Base-by-base conservation (phyloP, 768 basidiomycete genomes). In the Suillus placidus region DNA sequence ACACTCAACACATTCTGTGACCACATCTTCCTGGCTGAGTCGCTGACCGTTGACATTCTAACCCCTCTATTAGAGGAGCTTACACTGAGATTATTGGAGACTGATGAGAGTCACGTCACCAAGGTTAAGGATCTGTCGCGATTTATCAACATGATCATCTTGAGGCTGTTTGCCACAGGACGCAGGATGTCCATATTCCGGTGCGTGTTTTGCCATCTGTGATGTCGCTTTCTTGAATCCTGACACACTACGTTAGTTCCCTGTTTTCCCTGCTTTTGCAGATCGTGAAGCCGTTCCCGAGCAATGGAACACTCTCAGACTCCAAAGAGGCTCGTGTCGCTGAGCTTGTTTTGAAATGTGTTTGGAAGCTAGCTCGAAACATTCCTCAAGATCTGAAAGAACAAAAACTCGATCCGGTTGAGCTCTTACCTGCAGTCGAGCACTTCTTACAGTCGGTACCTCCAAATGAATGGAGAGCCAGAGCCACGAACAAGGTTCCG, bases 131-230 rank as follows among this genome's bases (percentile, higher is more conserved):
- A 99, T 74, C 74, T 99, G 65, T 95, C 95, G 6, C 88, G 93
- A 60, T 99, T 97, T 77, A 96, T 99, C 79, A 99, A 99, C 77
- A 96, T 98, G 93, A 95, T 99, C 65, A 91, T 99, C 67, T 81
- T 99, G 64, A 90, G 96, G 38, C 76, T 97, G 63, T 97, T 99
- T 80, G 92, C 94, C 40, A 95, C 94, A 12, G 91, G 92, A 18
- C 84, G 94, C 68, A 85, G 92, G 64, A 95, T 95, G 85, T 90
- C 94, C 0, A 90, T 96, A 63, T 97, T 97, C 80, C 85, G 93
- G 95, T 95, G 61, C 73, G 90, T 71, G 23, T 32, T 54, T 34
- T 34, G 14, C 37, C 54, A 4, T 60, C 49, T 64, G 37, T 63
- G 43, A 14, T 67, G 13, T 64, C 20, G 60, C 49, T 60, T 65